Evolutionary conservation across 257 asterid genomes (phyloP).

Genomic region (Gentiana straminea): DNA sequence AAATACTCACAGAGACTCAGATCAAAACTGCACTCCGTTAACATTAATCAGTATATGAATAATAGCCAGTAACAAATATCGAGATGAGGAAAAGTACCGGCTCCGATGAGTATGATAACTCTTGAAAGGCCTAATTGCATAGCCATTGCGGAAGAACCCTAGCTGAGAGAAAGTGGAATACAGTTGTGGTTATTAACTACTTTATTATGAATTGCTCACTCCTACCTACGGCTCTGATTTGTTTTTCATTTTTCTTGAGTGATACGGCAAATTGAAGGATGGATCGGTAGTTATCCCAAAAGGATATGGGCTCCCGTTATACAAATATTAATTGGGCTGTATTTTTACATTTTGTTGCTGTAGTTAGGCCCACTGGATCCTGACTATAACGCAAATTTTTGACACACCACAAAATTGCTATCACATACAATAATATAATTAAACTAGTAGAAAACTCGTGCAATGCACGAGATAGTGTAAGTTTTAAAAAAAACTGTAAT

Average conservation of each 20-base stretch:
- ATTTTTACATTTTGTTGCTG: no score
- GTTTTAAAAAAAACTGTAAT: no score
- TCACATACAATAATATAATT: no score
- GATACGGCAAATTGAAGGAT: no score
- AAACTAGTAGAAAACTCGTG: no score
- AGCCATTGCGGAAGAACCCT: slow-evolving; percentile 16
- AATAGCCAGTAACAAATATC: not conserved
- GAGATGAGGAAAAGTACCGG: slow-evolving; percentile 11
- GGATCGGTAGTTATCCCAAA: no score
- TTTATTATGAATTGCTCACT: not conserved
- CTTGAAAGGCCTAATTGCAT: slow-evolving; percentile 22
- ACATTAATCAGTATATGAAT: not conserved
- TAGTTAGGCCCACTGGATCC: no score
- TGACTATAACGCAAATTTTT: no score
- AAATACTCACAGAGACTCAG: not conserved
- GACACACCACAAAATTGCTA: no score
- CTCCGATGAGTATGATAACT: slow-evolving; percentile 20
- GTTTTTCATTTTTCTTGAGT: not conserved
- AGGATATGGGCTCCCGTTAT: no score
- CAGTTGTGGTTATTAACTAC: not conserved
- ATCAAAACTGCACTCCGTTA: not conserved
- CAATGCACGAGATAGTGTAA: no score
- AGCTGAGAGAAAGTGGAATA: not conserved
- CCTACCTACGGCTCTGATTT: not conserved
- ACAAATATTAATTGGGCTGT: no score